Evolutionary conservation across 2,329 filamentous ascomycete genomes (phyloP).

Genomic region (Xylaria sp.): DNA sequence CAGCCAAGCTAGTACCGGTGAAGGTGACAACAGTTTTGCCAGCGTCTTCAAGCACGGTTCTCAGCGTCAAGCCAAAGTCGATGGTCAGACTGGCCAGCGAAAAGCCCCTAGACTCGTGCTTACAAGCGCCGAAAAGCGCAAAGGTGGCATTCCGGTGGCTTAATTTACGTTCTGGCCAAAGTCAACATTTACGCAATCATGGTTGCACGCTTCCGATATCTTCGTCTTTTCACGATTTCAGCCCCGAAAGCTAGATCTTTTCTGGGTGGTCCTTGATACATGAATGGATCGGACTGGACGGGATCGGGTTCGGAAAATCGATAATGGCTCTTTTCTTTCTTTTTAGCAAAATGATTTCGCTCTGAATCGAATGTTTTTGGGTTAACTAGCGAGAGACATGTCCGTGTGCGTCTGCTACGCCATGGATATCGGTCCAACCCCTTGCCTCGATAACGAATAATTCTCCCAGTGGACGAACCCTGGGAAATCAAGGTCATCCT

Average conservation of each 20-base stretch:
- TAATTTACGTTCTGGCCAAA: conserved; percentile 36
- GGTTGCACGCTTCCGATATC: conserved; percentile 49
- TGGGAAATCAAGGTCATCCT: conserved; percentile 39
- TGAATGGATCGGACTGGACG: conserved; percentile 46
- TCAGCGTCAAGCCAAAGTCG: conserved; percentile 64
- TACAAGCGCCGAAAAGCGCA: conserved; percentile 90
- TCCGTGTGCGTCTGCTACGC: conserved; percentile 38
- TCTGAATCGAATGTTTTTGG: conserved; percentile 34
- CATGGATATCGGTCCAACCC: conserved; percentile 31
- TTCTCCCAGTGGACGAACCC: conserved; percentile 41
- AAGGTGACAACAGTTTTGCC: conserved; percentile 71
- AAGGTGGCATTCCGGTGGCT: conserved; percentile 61
- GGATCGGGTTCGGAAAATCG: conserved; percentile 40
- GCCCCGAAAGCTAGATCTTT: conserved; percentile 47
- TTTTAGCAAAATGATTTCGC: conserved; percentile 44
- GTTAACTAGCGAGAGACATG: conserved; percentile 34
- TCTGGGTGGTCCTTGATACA: conserved; percentile 41
- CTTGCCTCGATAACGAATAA: conserved; percentile 35
- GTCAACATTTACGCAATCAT: conserved; percentile 45
- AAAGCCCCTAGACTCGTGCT: conserved; percentile 89
- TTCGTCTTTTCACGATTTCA: conserved; percentile 46
- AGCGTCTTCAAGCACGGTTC: conserved; percentile 72
- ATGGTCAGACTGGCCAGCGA: conserved; percentile 72
- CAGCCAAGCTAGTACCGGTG: conserved; percentile 71
- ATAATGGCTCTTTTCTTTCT: conserved; percentile 45